Conservation (phyloP, 139 green algal species). For the Edaphochlamys debaryana region DNA sequence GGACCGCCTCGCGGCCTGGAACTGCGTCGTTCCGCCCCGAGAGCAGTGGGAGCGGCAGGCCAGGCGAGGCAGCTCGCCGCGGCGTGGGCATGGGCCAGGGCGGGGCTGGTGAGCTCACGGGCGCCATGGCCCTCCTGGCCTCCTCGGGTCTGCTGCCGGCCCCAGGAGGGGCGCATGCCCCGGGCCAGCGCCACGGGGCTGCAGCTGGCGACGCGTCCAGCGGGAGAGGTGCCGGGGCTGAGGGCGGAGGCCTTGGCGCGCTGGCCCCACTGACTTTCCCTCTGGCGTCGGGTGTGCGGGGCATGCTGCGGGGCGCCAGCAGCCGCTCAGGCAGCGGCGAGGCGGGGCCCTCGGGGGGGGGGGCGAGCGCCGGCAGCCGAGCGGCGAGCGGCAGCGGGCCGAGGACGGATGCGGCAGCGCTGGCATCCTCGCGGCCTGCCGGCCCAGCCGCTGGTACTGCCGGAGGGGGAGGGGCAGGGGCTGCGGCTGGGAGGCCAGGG, state of each 20-base stretch:
- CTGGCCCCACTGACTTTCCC: constrained; percentile 39
- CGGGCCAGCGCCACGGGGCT: neutral
- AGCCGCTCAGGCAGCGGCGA: neutral
- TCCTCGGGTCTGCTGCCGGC: neutral
- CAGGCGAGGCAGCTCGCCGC: neutral
- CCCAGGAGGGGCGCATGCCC: neutral
- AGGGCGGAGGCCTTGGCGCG: neutral
- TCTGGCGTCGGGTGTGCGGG: constrained; percentile 18
- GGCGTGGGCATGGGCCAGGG: neutral
- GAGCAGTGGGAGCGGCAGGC: too few relatives aligned
- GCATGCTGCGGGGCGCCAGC: constrained; percentile 11
- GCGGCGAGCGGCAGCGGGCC: too few relatives aligned
- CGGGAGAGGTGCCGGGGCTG: neutral
- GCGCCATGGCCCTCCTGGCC: constrained; percentile 4
- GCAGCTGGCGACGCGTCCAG: neutral
- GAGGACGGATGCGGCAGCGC: too few relatives aligned
- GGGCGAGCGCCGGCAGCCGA: too few relatives aligned
- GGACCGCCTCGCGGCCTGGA: neutral
- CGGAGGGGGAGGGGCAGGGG: too few relatives aligned
- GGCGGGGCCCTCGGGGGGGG: too few relatives aligned
- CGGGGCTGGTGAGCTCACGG: neutral
- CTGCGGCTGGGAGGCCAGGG: too few relatives aligned
- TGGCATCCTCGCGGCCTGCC: neutral
- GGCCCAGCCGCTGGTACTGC: too few relatives aligned
- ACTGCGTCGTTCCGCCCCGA: too few relatives aligned